These are phyloP conservation scores for Monosporozyma siamensis DNA, from an alignment of 805 yeast genomes.

Conservation along the genomic window DNA sequence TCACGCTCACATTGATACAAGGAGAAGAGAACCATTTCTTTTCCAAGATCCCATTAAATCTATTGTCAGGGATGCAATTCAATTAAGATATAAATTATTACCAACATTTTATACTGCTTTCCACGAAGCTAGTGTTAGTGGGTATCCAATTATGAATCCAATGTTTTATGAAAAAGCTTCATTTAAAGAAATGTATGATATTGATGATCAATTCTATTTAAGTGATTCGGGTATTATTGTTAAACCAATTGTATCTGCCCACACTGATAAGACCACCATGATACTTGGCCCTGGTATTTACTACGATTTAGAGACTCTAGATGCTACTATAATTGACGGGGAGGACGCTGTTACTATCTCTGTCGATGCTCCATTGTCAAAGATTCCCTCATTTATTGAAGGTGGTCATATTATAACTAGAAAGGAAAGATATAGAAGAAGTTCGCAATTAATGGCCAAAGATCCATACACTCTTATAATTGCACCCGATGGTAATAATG, in stretches of 20 bases:
- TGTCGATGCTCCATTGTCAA: constrained; percentile 40
- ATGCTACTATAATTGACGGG: constrained; percentile 27
- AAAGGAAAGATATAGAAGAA: constrained; percentile 70
- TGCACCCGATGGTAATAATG: constrained; percentile 41
- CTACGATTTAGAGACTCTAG: constrained; percentile 42
- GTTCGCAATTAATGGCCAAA: constrained; percentile 58
- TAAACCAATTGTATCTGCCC: constrained; percentile 66
- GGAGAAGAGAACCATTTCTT: constrained; percentile 89
- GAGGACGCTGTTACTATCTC: constrained; percentile 15
- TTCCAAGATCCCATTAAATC: constrained; percentile 65
- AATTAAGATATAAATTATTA: constrained; percentile 62
- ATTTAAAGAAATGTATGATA: constrained; percentile 34
- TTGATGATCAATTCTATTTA: constrained; percentile 78
- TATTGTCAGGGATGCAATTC: constrained; percentile 59
- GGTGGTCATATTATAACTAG: constrained; percentile 72
- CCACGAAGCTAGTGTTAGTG: constrained; percentile 47
- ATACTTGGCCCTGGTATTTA: constrained; percentile 42
- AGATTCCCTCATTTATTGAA: constrained; percentile 61
- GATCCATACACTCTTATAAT: constrained; percentile 77
- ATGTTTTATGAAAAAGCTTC: constrained; percentile 48
- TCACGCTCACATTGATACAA: constrained; percentile 91
- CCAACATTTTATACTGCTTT: constrained; percentile 79
- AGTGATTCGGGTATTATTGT: constrained; percentile 65
- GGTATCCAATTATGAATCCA: constrained; percentile 66
- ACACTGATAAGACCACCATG: constrained; percentile 31